Conservation (phyloP, 1,284 basidiomycete species). For the Boletus holoroseus region DNA sequence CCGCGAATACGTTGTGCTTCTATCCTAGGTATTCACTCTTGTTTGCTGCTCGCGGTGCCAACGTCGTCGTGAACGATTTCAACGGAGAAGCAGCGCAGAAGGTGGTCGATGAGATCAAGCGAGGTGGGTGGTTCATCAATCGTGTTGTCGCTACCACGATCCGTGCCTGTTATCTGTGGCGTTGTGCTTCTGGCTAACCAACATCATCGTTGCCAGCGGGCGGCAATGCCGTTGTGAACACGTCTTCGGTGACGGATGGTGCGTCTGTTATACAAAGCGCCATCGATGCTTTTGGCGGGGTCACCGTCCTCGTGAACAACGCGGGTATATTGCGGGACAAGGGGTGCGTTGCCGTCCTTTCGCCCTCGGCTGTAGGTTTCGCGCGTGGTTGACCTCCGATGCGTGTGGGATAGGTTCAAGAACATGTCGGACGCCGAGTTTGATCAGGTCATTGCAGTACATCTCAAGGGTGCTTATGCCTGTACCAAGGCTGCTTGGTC, state of each 20-base stretch:
- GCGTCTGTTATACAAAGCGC: constrained; percentile 84
- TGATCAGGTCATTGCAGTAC: constrained; percentile 84
- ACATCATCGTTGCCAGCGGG: constrained; percentile 50
- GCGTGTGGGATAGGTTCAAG: constrained; percentile 58
- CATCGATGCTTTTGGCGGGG: constrained; percentile 78
- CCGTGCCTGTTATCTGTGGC: not conserved
- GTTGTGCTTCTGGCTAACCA: not conserved
- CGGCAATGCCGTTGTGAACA: constrained; percentile 83
- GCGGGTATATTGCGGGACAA: constrained; percentile 89
- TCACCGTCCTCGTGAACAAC: constrained; percentile 91
- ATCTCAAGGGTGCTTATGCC: constrained; percentile 92
- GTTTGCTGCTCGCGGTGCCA: constrained; percentile 88
- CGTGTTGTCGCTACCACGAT: not conserved
- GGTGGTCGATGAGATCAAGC: constrained; percentile 86
- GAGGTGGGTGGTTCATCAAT: constrained; percentile 47
- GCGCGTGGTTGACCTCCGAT: not conserved
- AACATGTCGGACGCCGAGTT: constrained; percentile 90
- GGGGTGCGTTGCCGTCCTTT: constrained; percentile 46
- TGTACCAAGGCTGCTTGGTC: constrained; percentile 98
- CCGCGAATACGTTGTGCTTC: not conserved
- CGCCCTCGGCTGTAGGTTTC: not conserved
- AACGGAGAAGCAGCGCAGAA: constrained; percentile 84
- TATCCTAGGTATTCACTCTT: constrained; percentile 78
- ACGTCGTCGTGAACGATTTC: constrained; percentile 95
- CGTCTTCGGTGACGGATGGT: constrained; percentile 87